These are phyloP conservation scores for Tarenaya hassleriana DNA, from an alignment of 345 rosid genomes.

Conservation along the genomic window DNA sequence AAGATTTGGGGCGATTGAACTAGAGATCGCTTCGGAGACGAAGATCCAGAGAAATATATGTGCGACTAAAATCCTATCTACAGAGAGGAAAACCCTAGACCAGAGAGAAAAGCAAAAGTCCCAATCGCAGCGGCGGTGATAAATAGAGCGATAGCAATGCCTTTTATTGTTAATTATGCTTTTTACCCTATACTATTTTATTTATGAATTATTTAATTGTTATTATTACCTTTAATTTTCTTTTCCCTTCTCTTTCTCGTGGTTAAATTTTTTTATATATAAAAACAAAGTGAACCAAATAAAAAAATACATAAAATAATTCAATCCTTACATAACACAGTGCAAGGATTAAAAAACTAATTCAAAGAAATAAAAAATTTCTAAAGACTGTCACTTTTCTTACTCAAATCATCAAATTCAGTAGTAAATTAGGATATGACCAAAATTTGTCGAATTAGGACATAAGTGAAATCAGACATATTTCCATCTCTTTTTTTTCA, in stretches of 20 bases:
- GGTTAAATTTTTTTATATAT: too few relatives aligned
- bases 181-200: too few relatives aligned
- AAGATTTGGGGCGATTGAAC: background rate
- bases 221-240: too few relatives aligned
- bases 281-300: too few relatives aligned
- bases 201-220: too few relatives aligned
- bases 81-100: constrained; percentile 27
- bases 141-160: too few relatives aligned
- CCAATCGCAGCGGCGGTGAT: constrained; percentile 1
- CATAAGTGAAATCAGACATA: constrained; percentile 80
- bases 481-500: constrained; percentile 83
- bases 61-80: constrained; percentile 10
- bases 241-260: too few relatives aligned
- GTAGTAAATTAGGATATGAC: constrained; percentile 11
- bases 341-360: background rate
- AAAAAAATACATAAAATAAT: too few relatives aligned
- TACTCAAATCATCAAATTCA: constrained; percentile 5
- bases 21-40: background rate
- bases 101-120: background rate
- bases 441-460: constrained; percentile 1
- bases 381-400: constrained; percentile 3
- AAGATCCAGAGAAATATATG: background rate
- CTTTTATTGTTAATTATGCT: too few relatives aligned
- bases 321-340: constrained; percentile 2
- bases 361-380: too few relatives aligned